These are phyloP conservation scores for Gymnopilus junonius DNA, from an alignment of 768 basidiomycete genomes.

Conservation along the genomic window DNA sequence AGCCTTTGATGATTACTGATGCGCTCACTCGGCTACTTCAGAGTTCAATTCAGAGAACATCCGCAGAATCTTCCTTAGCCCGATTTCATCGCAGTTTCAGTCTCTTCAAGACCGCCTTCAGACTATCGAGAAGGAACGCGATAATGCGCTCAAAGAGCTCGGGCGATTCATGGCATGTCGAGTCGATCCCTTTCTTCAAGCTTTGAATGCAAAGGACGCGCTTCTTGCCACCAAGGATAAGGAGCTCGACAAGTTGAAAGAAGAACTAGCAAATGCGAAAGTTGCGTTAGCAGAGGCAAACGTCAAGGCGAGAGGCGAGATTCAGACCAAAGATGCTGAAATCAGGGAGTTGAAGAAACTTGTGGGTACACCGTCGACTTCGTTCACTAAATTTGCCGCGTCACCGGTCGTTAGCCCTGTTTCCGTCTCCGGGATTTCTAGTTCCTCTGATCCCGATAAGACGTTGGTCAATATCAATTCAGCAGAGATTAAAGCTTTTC, in stretches of 20 bases:
- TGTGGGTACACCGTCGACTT: not conserved
- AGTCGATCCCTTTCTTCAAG: not conserved
- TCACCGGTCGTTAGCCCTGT: not conserved
- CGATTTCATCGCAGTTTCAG: not conserved
- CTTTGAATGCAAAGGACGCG: not conserved
- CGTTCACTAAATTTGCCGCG: not conserved
- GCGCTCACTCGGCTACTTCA: not conserved
- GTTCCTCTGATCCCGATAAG: not conserved
- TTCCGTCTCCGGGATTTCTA: not conserved
- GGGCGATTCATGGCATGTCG: not conserved
- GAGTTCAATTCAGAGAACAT: not conserved
- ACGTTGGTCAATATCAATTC: not conserved
- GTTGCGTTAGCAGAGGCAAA: not conserved
- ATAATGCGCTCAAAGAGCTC: not conserved
- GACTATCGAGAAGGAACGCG: not conserved
- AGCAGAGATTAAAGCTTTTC: not conserved
- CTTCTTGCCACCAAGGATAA: not conserved
- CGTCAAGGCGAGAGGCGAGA: not conserved
- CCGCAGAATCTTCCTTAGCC: slow-evolving; percentile 5
- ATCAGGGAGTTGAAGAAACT: not conserved
- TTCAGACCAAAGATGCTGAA: not conserved
- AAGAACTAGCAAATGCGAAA: not conserved
- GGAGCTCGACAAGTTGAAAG: not conserved
- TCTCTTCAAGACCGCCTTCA: not conserved
- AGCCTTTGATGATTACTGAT: not conserved